phyloP scores from a whole-genome alignment of 192 early-diverging fungal genomes.

The Coemansia sp. region DNA sequence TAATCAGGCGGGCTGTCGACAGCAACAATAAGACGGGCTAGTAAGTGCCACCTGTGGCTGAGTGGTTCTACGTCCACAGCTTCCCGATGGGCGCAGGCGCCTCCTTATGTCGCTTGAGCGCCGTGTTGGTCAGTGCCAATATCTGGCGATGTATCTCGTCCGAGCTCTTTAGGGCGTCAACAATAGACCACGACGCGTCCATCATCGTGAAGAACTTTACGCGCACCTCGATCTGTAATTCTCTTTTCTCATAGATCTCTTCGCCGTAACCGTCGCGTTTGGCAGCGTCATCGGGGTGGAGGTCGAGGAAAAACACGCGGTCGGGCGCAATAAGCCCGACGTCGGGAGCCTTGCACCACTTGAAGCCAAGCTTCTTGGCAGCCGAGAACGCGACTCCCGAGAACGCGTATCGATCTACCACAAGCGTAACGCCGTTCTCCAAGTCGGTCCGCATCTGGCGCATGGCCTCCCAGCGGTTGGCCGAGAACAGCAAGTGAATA shows the following conservation, averaged over 20 bases:
- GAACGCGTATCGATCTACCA: constrained; percentile 96
- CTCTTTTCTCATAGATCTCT: constrained; percentile 89
- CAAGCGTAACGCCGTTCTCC: constrained; percentile 68
- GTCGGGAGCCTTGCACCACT: constrained; percentile 92
- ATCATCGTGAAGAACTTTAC: constrained; percentile 67
- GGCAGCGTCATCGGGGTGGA: constrained; percentile 74
- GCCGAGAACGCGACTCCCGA: constrained; percentile 93
- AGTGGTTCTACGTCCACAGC: constrained; percentile 26
- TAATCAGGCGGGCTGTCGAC: not conserved
- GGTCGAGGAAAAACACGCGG: constrained; percentile 86
- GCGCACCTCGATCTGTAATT: constrained; percentile 82
- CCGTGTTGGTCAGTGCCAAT: constrained; percentile 27
- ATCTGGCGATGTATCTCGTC: constrained; percentile 52
- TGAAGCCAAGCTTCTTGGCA: constrained; percentile 81
- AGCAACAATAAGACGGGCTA: not conserved
- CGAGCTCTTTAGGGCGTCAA: constrained; percentile 40
- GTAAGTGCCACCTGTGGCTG: not conserved
- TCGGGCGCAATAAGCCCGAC: constrained; percentile 85
- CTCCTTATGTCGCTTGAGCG: constrained; percentile 30
- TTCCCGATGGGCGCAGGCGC: constrained; percentile 35
- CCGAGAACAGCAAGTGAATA: constrained; percentile 93
- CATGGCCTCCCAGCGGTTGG: constrained; percentile 95
- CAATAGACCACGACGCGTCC: constrained; percentile 55
- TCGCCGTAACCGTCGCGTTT: constrained; percentile 86
- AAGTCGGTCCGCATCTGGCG: constrained; percentile 64